Percentiles rank a stretch among this genome's conserved stretches.
phyloP scores from a whole-genome alignment of 257 asterid genomes.

The Nyctanthes arbortristis region DNA sequence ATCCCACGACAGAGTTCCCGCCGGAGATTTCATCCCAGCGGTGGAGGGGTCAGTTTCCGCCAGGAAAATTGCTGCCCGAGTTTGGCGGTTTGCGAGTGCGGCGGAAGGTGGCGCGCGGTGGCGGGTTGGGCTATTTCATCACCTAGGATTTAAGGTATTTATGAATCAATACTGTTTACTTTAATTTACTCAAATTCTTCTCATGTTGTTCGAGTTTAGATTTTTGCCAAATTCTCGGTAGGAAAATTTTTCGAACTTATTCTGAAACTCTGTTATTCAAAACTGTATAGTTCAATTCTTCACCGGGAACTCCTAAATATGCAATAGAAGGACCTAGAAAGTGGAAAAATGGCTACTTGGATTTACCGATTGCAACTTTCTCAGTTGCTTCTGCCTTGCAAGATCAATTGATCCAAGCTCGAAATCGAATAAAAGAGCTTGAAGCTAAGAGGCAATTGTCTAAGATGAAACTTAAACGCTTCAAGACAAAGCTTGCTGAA shows the following conservation, averaged over 20 bases:
- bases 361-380: conserved; percentile 12
- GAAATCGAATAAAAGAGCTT: conserved; percentile 23
- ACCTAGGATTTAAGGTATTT: conserved; percentile 36
- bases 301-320: conserved; percentile 21
- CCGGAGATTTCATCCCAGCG: conserved; percentile 15
- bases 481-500: conserved; percentile 28
- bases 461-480: conserved; percentile 27
- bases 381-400: conserved; percentile 32
- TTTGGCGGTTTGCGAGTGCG: conserved; percentile 50
- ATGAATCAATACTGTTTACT: not conserved
- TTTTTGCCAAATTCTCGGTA: too few species aligned
- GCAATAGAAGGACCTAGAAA: conserved; percentile 43
- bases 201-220: not conserved
- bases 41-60: conserved; percentile 34
- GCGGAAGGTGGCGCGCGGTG: conserved; percentile 16
- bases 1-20: conserved; percentile 14
- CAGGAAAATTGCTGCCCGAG: conserved; percentile 59
- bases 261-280: not conserved
- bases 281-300: conserved; percentile 30
- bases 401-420: conserved; percentile 26
- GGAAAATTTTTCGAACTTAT: not conserved
- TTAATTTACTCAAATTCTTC: not conserved
- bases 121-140: conserved; percentile 29
- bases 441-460: conserved; percentile 26
- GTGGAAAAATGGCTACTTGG: conserved; percentile 38